phyloP scores from a whole-genome alignment of 164 flowering plant genomes.

The Chimonanthus salicifolius region DNA sequence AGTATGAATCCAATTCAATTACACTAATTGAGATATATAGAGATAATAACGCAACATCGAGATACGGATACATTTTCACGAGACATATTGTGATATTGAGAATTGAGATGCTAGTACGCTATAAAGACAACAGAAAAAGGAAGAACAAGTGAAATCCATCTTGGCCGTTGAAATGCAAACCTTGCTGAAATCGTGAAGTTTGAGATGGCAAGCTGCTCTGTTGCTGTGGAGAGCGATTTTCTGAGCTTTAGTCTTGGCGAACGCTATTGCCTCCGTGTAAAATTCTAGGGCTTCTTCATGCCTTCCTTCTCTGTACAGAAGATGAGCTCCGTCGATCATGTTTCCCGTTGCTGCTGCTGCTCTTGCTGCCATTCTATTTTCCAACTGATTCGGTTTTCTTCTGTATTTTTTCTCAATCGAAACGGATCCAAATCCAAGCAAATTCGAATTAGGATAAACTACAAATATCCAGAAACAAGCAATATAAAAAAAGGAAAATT shows the following conservation, averaged over 20 bases:
- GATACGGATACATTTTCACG: too few relatives aligned
- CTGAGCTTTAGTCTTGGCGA: slow-evolving; percentile 76
- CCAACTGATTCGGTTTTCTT: not conserved
- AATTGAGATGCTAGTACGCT: not conserved
- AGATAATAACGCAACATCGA: not conserved
- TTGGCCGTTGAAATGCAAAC: slow-evolving; percentile 23
- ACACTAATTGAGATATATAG: not conserved
- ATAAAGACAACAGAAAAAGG: not conserved
- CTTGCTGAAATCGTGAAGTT: slow-evolving; percentile 72
- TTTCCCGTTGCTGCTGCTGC: slow-evolving; percentile 18
- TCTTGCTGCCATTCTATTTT: not conserved
- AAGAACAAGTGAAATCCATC: not conserved
- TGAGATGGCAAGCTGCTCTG: slow-evolving; percentile 86
- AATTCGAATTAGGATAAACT: too few relatives aligned
- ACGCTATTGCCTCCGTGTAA: slow-evolving; percentile 73
- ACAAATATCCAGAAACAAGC: too few relatives aligned
- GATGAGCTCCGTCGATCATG: slow-evolving; percentile 84
- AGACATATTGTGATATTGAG: too few relatives aligned
- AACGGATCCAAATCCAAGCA: too few relatives aligned
- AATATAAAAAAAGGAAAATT: too few relatives aligned
- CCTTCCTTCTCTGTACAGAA: slow-evolving; percentile 81
- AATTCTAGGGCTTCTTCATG: slow-evolving; percentile 66
- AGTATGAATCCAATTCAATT: too few relatives aligned
- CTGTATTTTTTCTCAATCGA: not conserved
- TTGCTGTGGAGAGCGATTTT: slow-evolving; percentile 92